phyloP scores from a whole-genome alignment of 2,329 filamentous ascomycete species.

The Penicillium sp. region DNA sequence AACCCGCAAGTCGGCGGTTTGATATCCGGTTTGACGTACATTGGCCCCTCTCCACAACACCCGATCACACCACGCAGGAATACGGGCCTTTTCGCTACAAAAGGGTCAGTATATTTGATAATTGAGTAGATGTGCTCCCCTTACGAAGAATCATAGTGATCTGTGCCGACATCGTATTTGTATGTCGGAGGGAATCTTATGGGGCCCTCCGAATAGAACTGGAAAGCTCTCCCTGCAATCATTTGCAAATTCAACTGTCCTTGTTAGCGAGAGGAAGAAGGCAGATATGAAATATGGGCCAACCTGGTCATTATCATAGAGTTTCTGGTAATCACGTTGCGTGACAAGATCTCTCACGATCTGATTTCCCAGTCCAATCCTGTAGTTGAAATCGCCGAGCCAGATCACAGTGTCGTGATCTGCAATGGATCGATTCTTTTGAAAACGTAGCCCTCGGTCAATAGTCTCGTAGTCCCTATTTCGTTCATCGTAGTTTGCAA shows the following conservation, averaged over 20 bases:
- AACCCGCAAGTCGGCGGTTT: slow-evolving; percentile 77
- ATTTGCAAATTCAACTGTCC: slow-evolving; percentile 85
- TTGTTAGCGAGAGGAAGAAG: background rate
- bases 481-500: slow-evolving; percentile 93
- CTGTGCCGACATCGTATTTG: slow-evolving; percentile 86
- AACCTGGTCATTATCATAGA: slow-evolving; percentile 91
- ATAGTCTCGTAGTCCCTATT: slow-evolving; percentile 93
- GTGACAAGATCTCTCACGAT: slow-evolving; percentile 72
- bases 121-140: slow-evolving; percentile 29
- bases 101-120: slow-evolving; percentile 29
- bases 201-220: slow-evolving; percentile 83
- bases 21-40: slow-evolving; percentile 78
- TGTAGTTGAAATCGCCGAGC: slow-evolving; percentile 98
- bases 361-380: slow-evolving; percentile 81
- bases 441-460: slow-evolving; percentile 81
- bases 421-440: slow-evolving; percentile 84
- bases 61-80: slow-evolving; percentile 96
- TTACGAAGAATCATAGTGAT: slow-evolving; percentile 87
- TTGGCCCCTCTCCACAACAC: slow-evolving; percentile 83
- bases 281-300: background rate
- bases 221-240: slow-evolving; percentile 86
- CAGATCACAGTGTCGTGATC: slow-evolving; percentile 90
- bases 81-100: slow-evolving; percentile 80
- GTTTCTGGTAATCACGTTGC: slow-evolving; percentile 67
- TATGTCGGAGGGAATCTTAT: slow-evolving; percentile 93